These are phyloP conservation scores for Penicillium sp. DNA, from an alignment of 2,329 filamentous ascomycete species.

Conservation along the genomic window DNA sequence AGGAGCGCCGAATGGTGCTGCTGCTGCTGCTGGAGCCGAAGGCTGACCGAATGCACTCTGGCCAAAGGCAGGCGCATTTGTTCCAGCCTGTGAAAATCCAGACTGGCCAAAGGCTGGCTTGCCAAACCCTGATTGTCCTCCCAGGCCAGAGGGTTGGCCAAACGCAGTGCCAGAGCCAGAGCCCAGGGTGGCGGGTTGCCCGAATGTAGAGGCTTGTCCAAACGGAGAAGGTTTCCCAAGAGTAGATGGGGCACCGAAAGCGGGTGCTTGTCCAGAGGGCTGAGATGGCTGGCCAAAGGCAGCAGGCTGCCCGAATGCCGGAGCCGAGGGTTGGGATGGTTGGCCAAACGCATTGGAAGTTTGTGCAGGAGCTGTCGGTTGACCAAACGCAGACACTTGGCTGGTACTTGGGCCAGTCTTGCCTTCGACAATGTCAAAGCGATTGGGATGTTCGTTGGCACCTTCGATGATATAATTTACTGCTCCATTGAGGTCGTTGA, in stretches of 20 bases:
- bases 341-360: constrained; percentile 14
- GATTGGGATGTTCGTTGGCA: constrained; percentile 74
- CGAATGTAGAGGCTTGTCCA: constrained; percentile 41
- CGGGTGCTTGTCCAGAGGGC: constrained; percentile 30
- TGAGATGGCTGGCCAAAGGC: constrained; percentile 22
- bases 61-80: constrained; percentile 7
- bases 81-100: constrained; percentile 26
- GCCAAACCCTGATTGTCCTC: constrained; percentile 17
- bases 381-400: constrained; percentile 3
- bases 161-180: constrained; percentile 19
- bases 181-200: constrained; percentile 14
- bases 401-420: constrained; percentile 27
- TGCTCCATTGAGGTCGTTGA: constrained; percentile 72
- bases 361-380: constrained; percentile 1
- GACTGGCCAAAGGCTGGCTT: constrained; percentile 30
- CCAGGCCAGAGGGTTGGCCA: constrained; percentile 31
- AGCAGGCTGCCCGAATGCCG: constrained; percentile 29
- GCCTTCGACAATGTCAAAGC: constrained; percentile 59
- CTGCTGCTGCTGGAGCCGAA: constrained; percentile 5
- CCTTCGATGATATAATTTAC: constrained; percentile 69
- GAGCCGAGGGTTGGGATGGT: constrained; percentile 2
- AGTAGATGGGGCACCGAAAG: constrained; percentile 29
- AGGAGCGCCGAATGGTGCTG: constrained; percentile 2
- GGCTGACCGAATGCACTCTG: constrained; percentile 10
- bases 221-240: constrained; percentile 43